Conservation (phyloP, 164 flowering plant species). For the Platanus orientalis region DNA sequence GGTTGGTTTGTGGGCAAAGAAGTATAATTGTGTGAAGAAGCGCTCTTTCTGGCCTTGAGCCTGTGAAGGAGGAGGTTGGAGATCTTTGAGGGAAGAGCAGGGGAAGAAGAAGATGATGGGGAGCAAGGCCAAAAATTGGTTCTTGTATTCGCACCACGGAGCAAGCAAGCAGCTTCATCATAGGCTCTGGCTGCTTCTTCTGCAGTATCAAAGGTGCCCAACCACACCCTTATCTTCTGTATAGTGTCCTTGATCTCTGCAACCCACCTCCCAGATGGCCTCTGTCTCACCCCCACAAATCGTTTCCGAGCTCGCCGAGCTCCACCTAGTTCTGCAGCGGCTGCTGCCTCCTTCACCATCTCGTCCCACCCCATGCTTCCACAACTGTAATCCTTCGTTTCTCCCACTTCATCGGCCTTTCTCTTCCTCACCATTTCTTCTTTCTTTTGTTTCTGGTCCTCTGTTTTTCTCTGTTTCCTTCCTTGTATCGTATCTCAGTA, state of each 20-base stretch:
- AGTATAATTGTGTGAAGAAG: neutral
- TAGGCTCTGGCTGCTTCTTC: conserved; percentile 55
- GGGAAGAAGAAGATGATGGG: conserved; percentile 21
- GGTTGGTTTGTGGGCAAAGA: too few relatives aligned
- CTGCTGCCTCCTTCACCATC: too few relatives aligned
- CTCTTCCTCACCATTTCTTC: conserved; percentile 27
- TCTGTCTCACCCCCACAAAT: too few relatives aligned
- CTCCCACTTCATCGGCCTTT: too few relatives aligned
- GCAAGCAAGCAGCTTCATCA: conserved; percentile 50
- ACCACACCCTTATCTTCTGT: too few relatives aligned
- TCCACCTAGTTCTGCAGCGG: too few relatives aligned
- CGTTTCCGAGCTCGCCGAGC: too few relatives aligned
- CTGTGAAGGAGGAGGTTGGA: too few relatives aligned
- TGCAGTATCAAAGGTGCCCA: too few relatives aligned
- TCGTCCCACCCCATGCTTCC: conserved; percentile 21
- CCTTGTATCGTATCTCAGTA: neutral
- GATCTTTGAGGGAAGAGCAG: conserved; percentile 42
- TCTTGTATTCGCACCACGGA: conserved; percentile 45
- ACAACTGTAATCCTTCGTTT: neutral
- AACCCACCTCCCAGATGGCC: too few relatives aligned
- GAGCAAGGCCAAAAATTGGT: conserved; percentile 42
- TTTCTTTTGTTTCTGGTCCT: neutral
- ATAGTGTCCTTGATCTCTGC: too few relatives aligned
- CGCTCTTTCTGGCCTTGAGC: conserved; percentile 38
- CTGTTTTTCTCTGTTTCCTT: neutral